Evolutionary conservation across 2,329 filamentous ascomycete species (phyloP).

Genomic region (Clonostachys sp.): DNA sequence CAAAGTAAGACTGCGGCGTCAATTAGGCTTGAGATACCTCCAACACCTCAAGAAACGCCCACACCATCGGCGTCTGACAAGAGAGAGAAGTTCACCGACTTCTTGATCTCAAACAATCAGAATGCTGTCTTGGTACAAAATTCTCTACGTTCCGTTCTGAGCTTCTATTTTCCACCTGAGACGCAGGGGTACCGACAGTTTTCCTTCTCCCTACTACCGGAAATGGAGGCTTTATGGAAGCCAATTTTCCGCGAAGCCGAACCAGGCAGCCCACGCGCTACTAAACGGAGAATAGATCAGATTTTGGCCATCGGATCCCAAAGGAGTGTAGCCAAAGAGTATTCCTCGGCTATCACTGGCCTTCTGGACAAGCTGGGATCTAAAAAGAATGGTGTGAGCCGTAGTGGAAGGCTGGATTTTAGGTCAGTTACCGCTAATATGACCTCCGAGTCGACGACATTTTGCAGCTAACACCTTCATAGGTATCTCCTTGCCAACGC

Average conservation of each 20-base stretch:
- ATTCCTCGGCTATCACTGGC: constrained; percentile 40
- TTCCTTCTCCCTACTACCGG: constrained; percentile 39
- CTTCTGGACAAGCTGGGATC: constrained; percentile 51
- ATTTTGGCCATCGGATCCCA: constrained; percentile 58
- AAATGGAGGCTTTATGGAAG: constrained; percentile 46
- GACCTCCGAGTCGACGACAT: not conserved
- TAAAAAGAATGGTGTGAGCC: constrained; percentile 41
- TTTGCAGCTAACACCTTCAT: constrained; percentile 3
- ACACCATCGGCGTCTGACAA: constrained; percentile 20
- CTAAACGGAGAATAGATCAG: constrained; percentile 43
- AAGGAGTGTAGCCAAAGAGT: constrained; percentile 44
- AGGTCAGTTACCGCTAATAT: constrained; percentile 31
- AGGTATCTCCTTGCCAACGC: constrained; percentile 58
- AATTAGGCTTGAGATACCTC: constrained; percentile 24
- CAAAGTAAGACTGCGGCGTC: constrained; percentile 4
- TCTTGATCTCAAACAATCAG: constrained; percentile 31
- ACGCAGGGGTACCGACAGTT: constrained; percentile 42
- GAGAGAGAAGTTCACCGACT: constrained; percentile 38
- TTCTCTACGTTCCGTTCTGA: constrained; percentile 47
- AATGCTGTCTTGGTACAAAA: constrained; percentile 54
- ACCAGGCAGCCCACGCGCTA: constrained; percentile 15
- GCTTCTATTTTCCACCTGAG: constrained; percentile 42
- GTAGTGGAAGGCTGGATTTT: constrained; percentile 54
- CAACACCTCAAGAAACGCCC: constrained; percentile 38
- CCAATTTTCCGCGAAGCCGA: constrained; percentile 40